Percentiles rank a stretch among this genome's conserved stretches.
Conservation (phyloP, 1,284 basidiomycete genomes). For the Phylloporus sp. region DNA sequence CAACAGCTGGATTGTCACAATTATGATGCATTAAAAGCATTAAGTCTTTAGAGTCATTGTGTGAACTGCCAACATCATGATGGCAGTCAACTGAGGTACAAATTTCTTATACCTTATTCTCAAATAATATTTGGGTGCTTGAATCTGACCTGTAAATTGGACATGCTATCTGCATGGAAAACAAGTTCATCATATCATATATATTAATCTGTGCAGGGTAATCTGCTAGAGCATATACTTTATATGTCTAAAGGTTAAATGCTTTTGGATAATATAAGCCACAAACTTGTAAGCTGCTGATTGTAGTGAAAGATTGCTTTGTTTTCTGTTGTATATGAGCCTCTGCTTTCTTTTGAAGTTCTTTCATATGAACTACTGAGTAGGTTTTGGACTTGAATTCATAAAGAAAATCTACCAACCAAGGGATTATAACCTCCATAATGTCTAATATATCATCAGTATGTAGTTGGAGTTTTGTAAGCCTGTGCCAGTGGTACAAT, state of each 20-base stretch:
- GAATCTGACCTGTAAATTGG: background rate
- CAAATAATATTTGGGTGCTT: too few relatives aligned
- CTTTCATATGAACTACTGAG: background rate
- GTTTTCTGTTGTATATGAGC: background rate
- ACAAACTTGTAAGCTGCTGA: background rate
- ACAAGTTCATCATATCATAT: background rate
- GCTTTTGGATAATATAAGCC: background rate
- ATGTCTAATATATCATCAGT: background rate
- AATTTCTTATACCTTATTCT: too few relatives aligned
- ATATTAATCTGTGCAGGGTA: background rate
- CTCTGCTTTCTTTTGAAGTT: background rate
- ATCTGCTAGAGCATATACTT: background rate
- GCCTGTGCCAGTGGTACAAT: constrained; percentile 16
- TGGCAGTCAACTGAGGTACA: too few relatives aligned
- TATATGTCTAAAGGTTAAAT: background rate
- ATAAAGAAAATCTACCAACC: background rate
- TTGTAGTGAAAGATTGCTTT: background rate
- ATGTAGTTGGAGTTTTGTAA: constrained; percentile 18
- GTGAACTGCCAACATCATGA: too few relatives aligned
- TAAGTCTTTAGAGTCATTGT: too few relatives aligned
- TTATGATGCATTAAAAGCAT: too few relatives aligned
- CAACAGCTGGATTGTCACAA: background rate
- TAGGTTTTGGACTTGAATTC: background rate
- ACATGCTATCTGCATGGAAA: background rate
- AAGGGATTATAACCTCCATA: background rate